Evolutionary conservation across 2,329 filamentous ascomycete genomes (phyloP).

Genomic region (Hysterium pulicare): DNA sequence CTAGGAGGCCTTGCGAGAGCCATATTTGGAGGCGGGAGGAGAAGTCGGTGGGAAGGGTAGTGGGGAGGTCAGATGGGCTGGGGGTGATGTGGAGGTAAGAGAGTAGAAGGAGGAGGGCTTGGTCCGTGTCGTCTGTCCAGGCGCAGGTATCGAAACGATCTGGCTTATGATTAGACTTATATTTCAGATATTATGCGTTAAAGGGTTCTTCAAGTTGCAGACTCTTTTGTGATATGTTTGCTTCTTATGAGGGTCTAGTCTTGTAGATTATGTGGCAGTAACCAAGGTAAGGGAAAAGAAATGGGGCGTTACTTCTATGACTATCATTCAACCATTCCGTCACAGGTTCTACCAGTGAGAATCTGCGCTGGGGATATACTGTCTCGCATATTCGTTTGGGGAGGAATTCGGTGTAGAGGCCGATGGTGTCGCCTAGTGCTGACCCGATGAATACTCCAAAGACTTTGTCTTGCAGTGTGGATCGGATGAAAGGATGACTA

Average conservation of each 20-base stretch:
- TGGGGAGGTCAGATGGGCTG: not conserved
- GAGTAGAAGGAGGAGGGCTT: slow-evolving; percentile 50
- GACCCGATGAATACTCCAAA: slow-evolving; percentile 50
- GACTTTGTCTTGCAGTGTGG: slow-evolving; percentile 36
- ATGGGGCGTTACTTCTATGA: slow-evolving; percentile 38
- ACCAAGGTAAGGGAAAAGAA: slow-evolving; percentile 26
- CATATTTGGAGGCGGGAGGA: slow-evolving; percentile 47
- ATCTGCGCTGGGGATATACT: slow-evolving; percentile 40
- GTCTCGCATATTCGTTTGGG: slow-evolving; percentile 31
- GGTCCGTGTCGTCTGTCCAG: slow-evolving; percentile 57
- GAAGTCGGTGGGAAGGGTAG: slow-evolving; percentile 37
- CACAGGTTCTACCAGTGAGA: slow-evolving; percentile 39
- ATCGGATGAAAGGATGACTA: slow-evolving; percentile 26
- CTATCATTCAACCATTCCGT: slow-evolving; percentile 46
- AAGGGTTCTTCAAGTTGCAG: no score
- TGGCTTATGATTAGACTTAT: slow-evolving; percentile 6
- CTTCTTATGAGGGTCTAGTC: not conserved
- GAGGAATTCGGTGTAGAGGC: slow-evolving; percentile 55
- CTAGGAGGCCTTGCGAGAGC: slow-evolving; percentile 47
- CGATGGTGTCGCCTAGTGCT: slow-evolving; percentile 54
- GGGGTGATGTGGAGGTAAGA: slow-evolving; percentile 45
- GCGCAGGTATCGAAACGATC: slow-evolving; percentile 29
- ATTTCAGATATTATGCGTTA: not conserved
- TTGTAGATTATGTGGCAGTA: no score
- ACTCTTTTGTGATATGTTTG: no score